Evolutionary conservation across 352 stramenopile species (phyloP), one percentile per base, ranked within the genome.

Genomic region (Hyaloperonospora brassicae): DNA sequence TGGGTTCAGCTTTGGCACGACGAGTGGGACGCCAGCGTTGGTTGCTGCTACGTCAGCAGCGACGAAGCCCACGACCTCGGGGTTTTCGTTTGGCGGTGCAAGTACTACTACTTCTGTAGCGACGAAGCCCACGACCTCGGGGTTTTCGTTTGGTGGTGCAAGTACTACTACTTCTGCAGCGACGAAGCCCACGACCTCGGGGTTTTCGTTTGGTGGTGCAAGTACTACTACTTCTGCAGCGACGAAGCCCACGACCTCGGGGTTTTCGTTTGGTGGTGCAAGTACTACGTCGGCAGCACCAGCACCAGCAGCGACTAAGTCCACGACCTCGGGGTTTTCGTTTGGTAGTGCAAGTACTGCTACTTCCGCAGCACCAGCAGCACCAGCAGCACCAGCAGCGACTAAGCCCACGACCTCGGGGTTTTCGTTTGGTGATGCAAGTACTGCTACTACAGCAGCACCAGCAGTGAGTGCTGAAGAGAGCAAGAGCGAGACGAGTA

Each of bases 301-400:
- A 9, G 41, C 68, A 0, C 22, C 52, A 4, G 30, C 62, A 34
- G 52, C n/a, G n/a, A n/a, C n/a, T n/a, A n/a, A n/a, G n/a, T n/a
- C n/a, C n/a, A n/a, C n/a, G n/a, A n/a, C n/a, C n/a, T n/a, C 64
- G 2, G 59, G 52, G 0, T 78, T 78, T 56, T 72, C 62, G 2
- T 70, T 78, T 54, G 62, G 64, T 47, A 55, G 43, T 14, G 30
- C 52, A 6, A 48, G 38, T n/a, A n/a, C n/a, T n/a, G n/a, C n/a
- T n/a, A 66, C 55, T 14, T 21, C 53, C 14, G 38, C 58, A 5
- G 60, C 64, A n/a, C 12, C 34, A 39, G 25, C 55, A 2, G 70
- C 64, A 14, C 39, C 69, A 1, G 35, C 54, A 9, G 41, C 68
- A 0, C 22, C 52, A 4, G 30, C 62, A 34, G 52, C n/a, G n/a